phyloP scores from a whole-genome alignment of 371 early-diverging fungal genomes.

The Mortierella sp. region DNA sequence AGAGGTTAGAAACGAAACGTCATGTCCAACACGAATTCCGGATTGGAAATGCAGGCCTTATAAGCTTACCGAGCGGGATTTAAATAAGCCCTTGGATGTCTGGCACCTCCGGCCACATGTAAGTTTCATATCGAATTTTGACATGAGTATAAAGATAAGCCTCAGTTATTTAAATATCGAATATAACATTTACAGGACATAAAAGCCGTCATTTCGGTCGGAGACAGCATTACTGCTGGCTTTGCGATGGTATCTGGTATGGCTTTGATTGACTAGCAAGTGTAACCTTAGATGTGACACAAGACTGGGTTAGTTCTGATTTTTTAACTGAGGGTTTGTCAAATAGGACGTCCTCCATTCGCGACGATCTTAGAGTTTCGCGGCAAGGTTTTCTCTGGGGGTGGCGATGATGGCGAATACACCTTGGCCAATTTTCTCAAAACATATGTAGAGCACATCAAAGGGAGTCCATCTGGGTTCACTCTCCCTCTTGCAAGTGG shows the following conservation, averaged over 20 bases:
- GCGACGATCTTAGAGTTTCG: slow-evolving; percentile 69
- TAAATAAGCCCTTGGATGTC: slow-evolving; percentile 57
- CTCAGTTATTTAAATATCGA: too few species aligned
- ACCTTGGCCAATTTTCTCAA: slow-evolving; percentile 72
- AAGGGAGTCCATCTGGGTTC: slow-evolving; percentile 68
- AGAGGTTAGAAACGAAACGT: slow-evolving; percentile 39
- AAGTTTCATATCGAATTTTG: slow-evolving; percentile 16
- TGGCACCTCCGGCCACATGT: slow-evolving; percentile 69
- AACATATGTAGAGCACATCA: slow-evolving; percentile 53
- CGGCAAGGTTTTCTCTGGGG: slow-evolving; percentile 75
- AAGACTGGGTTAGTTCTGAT: background rate
- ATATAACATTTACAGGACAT: slow-evolving; percentile 63
- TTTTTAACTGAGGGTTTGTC: background rate
- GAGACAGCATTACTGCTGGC: slow-evolving; percentile 80
- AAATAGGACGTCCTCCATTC: slow-evolving; percentile 63
- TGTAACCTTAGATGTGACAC: background rate
- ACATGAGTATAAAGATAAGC: background rate
- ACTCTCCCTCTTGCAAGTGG: slow-evolving; percentile 67
- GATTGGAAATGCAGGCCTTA: slow-evolving; percentile 63
- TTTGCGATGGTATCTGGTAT: slow-evolving; percentile 64
- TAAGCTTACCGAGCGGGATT: slow-evolving; percentile 58
- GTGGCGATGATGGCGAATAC: slow-evolving; percentile 69
- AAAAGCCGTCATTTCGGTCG: slow-evolving; percentile 70
- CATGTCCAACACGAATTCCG: slow-evolving; percentile 60
- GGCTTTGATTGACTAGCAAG: background rate